Conservation (phyloP, 805 yeast species). For the Kodamaea jinghongensis region DNA sequence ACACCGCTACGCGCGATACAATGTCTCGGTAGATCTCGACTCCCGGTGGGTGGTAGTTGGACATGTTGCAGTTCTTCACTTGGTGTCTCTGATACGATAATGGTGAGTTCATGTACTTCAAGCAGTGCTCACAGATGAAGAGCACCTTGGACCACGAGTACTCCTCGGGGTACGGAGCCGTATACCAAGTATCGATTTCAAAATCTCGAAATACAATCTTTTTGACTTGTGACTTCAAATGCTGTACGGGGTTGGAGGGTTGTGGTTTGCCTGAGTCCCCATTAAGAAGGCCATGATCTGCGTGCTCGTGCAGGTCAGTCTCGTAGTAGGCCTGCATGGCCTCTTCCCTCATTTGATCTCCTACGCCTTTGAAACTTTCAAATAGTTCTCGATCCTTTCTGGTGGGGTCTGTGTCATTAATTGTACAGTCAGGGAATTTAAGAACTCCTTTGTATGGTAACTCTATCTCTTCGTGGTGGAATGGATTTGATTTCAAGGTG, state of each 20-base stretch:
- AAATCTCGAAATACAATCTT: slow-evolving; percentile 67
- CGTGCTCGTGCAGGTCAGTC: background rate
- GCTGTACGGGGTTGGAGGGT: slow-evolving; percentile 3
- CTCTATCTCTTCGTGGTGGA: slow-evolving; percentile 30
- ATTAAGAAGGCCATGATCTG: background rate
- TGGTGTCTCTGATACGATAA: slow-evolving; percentile 67
- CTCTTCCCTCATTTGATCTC: slow-evolving; percentile 36
- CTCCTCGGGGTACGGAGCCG: slow-evolving; percentile 90
- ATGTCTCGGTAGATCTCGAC: slow-evolving; percentile 40
- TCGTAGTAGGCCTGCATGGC: slow-evolving; percentile 9
- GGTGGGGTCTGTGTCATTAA: slow-evolving; percentile 61
- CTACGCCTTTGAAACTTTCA: slow-evolving; percentile 35
- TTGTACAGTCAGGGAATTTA: slow-evolving; percentile 55
- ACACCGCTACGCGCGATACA: slow-evolving; percentile 27
- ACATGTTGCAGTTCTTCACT: slow-evolving; percentile 59
- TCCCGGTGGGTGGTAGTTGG: slow-evolving; percentile 63
- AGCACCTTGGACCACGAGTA: slow-evolving; percentile 61
- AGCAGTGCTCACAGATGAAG: slow-evolving; percentile 79
- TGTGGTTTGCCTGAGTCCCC: background rate
- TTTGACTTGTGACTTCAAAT: slow-evolving; percentile 43
- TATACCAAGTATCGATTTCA: slow-evolving; percentile 88
- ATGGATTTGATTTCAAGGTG: slow-evolving; percentile 1
- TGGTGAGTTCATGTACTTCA: slow-evolving; percentile 73
- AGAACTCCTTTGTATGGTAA: slow-evolving; percentile 69
- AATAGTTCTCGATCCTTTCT: slow-evolving; percentile 49